Evolutionary conservation across 352 stramenopile species (phyloP).

Genomic region (Phytophthora aleatoria): DNA sequence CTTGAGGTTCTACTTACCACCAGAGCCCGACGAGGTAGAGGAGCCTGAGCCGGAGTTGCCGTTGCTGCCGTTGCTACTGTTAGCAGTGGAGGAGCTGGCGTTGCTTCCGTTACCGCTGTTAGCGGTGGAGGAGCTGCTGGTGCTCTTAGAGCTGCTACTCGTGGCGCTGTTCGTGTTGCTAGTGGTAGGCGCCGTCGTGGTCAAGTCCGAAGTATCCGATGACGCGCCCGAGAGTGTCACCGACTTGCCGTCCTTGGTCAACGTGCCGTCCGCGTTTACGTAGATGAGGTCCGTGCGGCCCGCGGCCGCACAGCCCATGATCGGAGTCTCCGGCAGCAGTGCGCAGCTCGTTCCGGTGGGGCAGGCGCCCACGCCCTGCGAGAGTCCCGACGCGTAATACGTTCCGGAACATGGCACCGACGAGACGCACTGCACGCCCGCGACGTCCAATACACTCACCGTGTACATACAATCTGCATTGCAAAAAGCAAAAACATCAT

Average conservation of each 20-base stretch:
- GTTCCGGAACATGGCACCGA: slow-evolving; percentile 62
- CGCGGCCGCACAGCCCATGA: slow-evolving; percentile 68
- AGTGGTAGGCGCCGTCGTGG: slow-evolving; percentile 8
- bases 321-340: slow-evolving; percentile 57
- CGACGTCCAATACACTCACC: slow-evolving; percentile 70
- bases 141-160: slow-evolving; percentile 13
- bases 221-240: slow-evolving; percentile 26
- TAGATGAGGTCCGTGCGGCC: slow-evolving; percentile 67
- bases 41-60: slow-evolving; percentile 4
- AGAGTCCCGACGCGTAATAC: slow-evolving; percentile 53
- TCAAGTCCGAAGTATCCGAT: slow-evolving; percentile 4
- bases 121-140: slow-evolving; percentile 5
- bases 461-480: slow-evolving; percentile 56
- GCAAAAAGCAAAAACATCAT: slow-evolving; percentile 4
- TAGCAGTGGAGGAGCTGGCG: slow-evolving; percentile 7
- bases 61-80: slow-evolving; percentile 16
- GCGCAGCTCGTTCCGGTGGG: slow-evolving; percentile 58
- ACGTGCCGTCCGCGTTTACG: slow-evolving; percentile 70
- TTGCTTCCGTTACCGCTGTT: slow-evolving; percentile 6
- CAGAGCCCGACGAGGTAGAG: slow-evolving; percentile 2
- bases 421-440: slow-evolving; percentile 58
- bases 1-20: slow-evolving; percentile 13
- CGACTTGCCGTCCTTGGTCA: slow-evolving; percentile 52
- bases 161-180: slow-evolving; percentile 15
- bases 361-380: slow-evolving; percentile 58